Base-by-base conservation (phyloP, 352 stramenopile species). In the Phytopythium kandeliae region DNA sequence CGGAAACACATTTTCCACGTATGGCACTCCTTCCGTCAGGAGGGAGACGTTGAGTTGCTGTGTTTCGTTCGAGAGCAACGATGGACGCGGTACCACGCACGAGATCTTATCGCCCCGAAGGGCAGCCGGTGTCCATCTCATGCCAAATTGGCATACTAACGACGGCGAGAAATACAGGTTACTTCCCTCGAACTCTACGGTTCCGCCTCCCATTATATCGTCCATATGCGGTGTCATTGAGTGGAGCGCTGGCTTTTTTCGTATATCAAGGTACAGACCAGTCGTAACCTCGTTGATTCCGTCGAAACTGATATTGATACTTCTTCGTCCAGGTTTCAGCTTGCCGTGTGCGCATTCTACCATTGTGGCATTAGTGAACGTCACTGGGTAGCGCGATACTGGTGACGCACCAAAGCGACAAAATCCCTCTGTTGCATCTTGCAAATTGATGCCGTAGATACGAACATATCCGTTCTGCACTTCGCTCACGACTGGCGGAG, bases 91-190 rank as follows among this genome's bases (percentile, higher is more conserved):
- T 2, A 64, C 54, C 17, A 25, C 16, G 25, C 71, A 81, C 11
- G 26, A 3, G 11, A 78, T 62, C 40, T 57, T 74, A 2, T 30
- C 33, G 9, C 62, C n/a, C 8, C 52, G 38, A 24, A 77, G 40
- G 9, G 34, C 35, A 34, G 66, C 66, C 34, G 54, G 31, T 13
- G 51, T 49, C 41, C 51, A 57, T 17, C 28, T 54, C 5, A 35
- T 31, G 10, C 64, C 72, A 31, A 83, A 83, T 16, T 78, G 24
- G 22, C 72, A 83, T 3, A 16, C 45, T 34, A 83, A 37, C 2
- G 57, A 65, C 25, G 28, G 19, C 1, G 55, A 52, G 26, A 62
- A 76, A 25, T 31, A 64, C 17, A 76, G 28, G 48, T 80, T 67
- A 9, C 61, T 25, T 2, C 62, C 67, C n/a, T 53, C 43, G 42